These are phyloP conservation scores for Botrytis aclada DNA, from an alignment of 2,329 filamentous ascomycete genomes.

Conservation along the genomic window DNA sequence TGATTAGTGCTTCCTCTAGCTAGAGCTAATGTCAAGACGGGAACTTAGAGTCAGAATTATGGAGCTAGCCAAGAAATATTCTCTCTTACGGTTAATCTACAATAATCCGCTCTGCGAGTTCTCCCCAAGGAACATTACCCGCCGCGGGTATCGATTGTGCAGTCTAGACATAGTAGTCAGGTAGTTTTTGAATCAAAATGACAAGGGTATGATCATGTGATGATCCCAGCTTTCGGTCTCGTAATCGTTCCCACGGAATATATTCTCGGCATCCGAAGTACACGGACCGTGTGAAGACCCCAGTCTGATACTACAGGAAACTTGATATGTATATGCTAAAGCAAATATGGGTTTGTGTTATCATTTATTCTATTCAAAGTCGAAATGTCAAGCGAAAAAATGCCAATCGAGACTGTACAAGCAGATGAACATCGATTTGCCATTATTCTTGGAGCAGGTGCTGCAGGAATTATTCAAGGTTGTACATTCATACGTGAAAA, in stretches of 20 bases:
- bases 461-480: constrained; percentile 12
- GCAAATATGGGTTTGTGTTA: background rate
- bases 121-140: background rate
- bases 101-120: background rate
- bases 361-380: background rate
- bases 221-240: background rate
- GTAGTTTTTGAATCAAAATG: background rate
- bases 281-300: background rate
- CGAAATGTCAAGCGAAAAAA: constrained; percentile 3
- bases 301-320: background rate
- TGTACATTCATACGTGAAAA: constrained; percentile 13
- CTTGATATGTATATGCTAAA: background rate
- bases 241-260: background rate
- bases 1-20: background rate
- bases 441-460: background rate
- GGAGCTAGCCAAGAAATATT: background rate
- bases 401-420: background rate
- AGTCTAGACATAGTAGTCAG: background rate
- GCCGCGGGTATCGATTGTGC: background rate
- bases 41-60: background rate
- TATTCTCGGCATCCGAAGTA: background rate
- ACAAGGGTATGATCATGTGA: background rate
- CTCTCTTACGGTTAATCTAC: background rate
- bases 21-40: background rate
- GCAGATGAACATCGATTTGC: constrained; percentile 6